Evolutionary conservation across 441 rosid species (phyloP), one percentile per base, ranked within the genome.

Genomic region (Cnidoscolus chayamansa): DNA sequence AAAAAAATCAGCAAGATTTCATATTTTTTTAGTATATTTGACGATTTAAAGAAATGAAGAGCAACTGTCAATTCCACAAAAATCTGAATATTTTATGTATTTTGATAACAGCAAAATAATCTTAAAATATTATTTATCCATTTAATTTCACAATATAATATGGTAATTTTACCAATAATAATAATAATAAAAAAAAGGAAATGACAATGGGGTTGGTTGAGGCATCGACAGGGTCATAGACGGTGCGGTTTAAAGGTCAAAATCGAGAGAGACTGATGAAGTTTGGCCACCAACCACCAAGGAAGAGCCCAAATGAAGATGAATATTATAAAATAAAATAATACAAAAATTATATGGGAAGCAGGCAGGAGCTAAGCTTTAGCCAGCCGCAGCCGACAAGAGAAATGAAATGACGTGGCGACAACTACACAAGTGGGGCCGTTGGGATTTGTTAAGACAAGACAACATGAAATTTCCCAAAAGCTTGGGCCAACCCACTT

Each of bases 391-490:
- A 35, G 17, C 20, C 0, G 51, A 74, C 58, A 58, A 48, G 64
- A 25, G 5, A 35, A 35, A 17, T 5, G 35, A 60, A 63, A 45
- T 35, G 78, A 71, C 70, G 74, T 60, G 82, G 78, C 77, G 76
- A 25, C 78, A 76, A 61, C 81, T n/a, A 45, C 16, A 10, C 11
- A 30, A 20, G 71, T 68, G 70, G 84, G 73, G 82, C 69, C 40
- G 87, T 69, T 78, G 84, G 73, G 81, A 76, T 45, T 63, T 74
- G 72, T 8, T 73, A n/a, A 17, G 60, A 61, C 20, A 63, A 3
- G 45, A 40, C 45, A 1, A 6, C 15, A 25, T 0, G 17, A 17
- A 13, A 25, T 48, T 63, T 75, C 74, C 82, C 57, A 73, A 67
- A 76, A 76, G 72, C 8, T 71, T 71, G 77, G 77, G 71, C 30